These are phyloP conservation scores for Thymus quinquecostatus DNA, from an alignment of 257 asterid genomes.

Conservation along the genomic window DNA sequence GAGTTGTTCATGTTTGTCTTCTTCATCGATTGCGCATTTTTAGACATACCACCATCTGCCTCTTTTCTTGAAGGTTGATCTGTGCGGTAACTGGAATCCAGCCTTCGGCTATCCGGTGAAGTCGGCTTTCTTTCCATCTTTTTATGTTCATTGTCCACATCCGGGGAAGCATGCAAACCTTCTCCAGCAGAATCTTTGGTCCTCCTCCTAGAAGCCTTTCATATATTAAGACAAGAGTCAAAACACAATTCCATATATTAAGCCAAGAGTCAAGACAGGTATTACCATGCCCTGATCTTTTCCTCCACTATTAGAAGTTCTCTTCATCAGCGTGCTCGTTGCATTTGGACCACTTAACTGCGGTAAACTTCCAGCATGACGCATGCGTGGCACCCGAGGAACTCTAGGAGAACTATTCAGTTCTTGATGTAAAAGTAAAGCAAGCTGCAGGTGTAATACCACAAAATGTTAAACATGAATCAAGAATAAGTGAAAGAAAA, in stretches of 20 bases:
- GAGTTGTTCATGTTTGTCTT: constrained; percentile 56
- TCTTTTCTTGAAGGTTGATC: constrained; percentile 62
- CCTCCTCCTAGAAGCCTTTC: constrained; percentile 72
- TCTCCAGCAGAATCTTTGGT: constrained; percentile 69
- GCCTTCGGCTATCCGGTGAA: constrained; percentile 59
- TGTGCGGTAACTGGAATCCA: constrained; percentile 44
- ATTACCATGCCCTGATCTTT: constrained; percentile 75
- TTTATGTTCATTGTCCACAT: constrained; percentile 63
- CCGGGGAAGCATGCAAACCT: constrained; percentile 51
- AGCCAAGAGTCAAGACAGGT: constrained; percentile 29
- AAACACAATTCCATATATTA: constrained; percentile 18
- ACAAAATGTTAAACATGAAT: constrained; percentile 24
- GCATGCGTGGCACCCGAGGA: constrained; percentile 96
- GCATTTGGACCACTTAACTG: constrained; percentile 73
- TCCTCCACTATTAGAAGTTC: constrained; percentile 58
- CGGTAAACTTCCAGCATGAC: constrained; percentile 92
- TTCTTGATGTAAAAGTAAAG: constrained; percentile 93
- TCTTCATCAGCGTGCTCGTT: constrained; percentile 72
- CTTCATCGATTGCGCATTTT: constrained; percentile 49
- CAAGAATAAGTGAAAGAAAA: constrained; percentile 9
- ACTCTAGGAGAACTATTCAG: constrained; percentile 99
- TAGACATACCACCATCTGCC: constrained; percentile 47
- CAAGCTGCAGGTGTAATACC: constrained; percentile 62
- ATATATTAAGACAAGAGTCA: constrained; percentile 22
- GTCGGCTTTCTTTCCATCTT: constrained; percentile 57